A percentile compares a stretch with the other conserved stretches of the same genome.
Conservation (phyloP, 768 basidiomycete species). For the Albatrellus ellisii region DNA sequence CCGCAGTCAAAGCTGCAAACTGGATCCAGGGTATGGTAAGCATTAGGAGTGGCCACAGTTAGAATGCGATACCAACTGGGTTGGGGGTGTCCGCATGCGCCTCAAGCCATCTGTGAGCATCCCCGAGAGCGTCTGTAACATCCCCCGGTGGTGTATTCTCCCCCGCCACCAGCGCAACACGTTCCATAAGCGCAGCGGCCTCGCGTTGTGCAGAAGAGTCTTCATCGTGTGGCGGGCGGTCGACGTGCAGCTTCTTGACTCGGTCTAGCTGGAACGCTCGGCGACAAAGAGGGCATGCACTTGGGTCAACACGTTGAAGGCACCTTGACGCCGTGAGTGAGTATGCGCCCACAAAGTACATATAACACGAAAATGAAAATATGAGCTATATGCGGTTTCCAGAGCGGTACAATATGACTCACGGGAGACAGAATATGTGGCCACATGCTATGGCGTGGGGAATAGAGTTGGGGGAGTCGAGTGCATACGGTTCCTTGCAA, state of each 20-base stretch:
- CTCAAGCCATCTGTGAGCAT: conserved; percentile 39
- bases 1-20: neutral
- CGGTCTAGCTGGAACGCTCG: conserved; percentile 42
- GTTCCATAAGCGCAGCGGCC: conserved; percentile 20
- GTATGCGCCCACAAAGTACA: conserved; percentile 3
- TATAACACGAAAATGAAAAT: neutral
- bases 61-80: neutral
- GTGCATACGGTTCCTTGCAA: conserved; percentile 52
- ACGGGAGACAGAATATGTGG: conserved; percentile 63
- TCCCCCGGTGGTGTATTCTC: conserved; percentile 21
- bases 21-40: neutral
- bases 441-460: conserved; percentile 70
- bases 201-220: conserved; percentile 7
- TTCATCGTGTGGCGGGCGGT: conserved; percentile 12
- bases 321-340: conserved; percentile 30
- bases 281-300: conserved; percentile 54
- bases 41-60: neutral
- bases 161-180: conserved; percentile 22
- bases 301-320: conserved; percentile 34
- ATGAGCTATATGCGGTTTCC: too few relatives aligned
- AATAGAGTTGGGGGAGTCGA: conserved; percentile 33
- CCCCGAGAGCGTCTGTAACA: conserved; percentile 27
- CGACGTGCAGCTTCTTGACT: conserved; percentile 58
- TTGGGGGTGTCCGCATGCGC: neutral
- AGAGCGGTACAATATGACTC: conserved; percentile 25